Base-by-base conservation (phyloP, 2,329 filamentous ascomycete species). In the Aspergillus pseudonomiae region DNA sequence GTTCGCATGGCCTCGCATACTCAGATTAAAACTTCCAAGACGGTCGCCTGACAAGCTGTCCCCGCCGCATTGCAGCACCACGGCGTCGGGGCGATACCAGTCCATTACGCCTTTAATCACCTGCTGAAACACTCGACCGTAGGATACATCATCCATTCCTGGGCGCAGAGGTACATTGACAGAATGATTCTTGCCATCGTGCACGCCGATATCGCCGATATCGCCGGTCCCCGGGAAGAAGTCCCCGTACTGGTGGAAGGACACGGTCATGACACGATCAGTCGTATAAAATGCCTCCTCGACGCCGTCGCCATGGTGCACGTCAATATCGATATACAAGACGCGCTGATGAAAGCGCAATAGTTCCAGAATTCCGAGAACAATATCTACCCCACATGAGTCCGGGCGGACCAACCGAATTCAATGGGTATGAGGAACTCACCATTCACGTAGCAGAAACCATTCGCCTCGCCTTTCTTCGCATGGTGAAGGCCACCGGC, bases 401-500 rank as follows among this genome's bases (percentile, higher is more conserved):
- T 61, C 73, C 65, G 3, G 39, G 52, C 32, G 32, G 48, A 4
- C 28, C 45, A 10, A 39, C 45, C 14, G 52, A 36, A 39, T 39
- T 26, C 36, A 19, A 43, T 9, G n/a, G 11, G 10, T 6, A 32
- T 4, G 21, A 26, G 52, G 19, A 19, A 57, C 70, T 65, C 72
- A 80, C 78, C 94, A 78, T 99, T 99, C 81, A 98, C 94, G 79
- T 99, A 99, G 80, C 95, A 99, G 78, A 99, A 99, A 0, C 95
- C 95, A 53, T 91, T 95, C 0, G 95, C 94, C 80, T 97, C 93
- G 61, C 91, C 90, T 77, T 94, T 95, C 79, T 98, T 97, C 43
- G 95, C 95, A 75, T 99, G 95, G 78, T 99, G 95, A 45, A 99
- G 86, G 46, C 95, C 95, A 61, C 95, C 95, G 30, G 94, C 94